Percentiles rank a stretch among this genome's conserved stretches.
Conservation (phyloP, 805 yeast species). For the Candida ascalaphidarum region DNA sequence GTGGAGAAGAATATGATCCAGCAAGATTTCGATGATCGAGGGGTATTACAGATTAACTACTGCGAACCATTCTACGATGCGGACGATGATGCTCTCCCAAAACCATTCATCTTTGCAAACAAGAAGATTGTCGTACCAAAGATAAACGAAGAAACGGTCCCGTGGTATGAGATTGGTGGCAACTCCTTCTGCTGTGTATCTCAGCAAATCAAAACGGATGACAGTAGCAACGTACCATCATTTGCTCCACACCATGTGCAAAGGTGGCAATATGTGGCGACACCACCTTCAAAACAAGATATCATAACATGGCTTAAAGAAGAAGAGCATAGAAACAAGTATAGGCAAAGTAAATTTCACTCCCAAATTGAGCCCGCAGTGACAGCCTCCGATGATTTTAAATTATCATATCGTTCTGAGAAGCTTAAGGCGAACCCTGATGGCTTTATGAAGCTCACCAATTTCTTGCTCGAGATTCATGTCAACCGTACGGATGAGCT, state of each 20-base stretch:
- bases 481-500: slow-evolving; percentile 38
- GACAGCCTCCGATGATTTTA: slow-evolving; percentile 30
- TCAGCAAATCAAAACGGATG: too few relatives aligned
- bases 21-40: slow-evolving; percentile 31
- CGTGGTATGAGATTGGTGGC: slow-evolving; percentile 1
- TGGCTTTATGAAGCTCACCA: slow-evolving; percentile 41
- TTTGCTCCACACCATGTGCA: neutral
- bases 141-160: slow-evolving; percentile 16
- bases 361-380: slow-evolving; percentile 48
- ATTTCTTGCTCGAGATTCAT: slow-evolving; percentile 64
- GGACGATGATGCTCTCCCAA: slow-evolving; percentile 40
- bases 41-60: slow-evolving; percentile 46
- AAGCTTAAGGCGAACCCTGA: slow-evolving; percentile 27
- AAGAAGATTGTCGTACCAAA: slow-evolving; percentile 41
- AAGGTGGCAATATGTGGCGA: slow-evolving; percentile 36
- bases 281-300: slow-evolving; percentile 40
- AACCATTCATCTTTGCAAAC: slow-evolving; percentile 62
- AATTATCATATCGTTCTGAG: slow-evolving; percentile 26
- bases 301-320: slow-evolving; percentile 26
- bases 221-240: slow-evolving; percentile 2
- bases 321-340: slow-evolving; percentile 5
- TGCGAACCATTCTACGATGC: slow-evolving; percentile 57
- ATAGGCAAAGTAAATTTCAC: slow-evolving; percentile 8
- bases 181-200: too few relatives aligned
- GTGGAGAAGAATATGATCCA: slow-evolving; percentile 9